Conservation (phyloP, 805 yeast genomes). For the Debaryomyces tyrocola region DNA sequence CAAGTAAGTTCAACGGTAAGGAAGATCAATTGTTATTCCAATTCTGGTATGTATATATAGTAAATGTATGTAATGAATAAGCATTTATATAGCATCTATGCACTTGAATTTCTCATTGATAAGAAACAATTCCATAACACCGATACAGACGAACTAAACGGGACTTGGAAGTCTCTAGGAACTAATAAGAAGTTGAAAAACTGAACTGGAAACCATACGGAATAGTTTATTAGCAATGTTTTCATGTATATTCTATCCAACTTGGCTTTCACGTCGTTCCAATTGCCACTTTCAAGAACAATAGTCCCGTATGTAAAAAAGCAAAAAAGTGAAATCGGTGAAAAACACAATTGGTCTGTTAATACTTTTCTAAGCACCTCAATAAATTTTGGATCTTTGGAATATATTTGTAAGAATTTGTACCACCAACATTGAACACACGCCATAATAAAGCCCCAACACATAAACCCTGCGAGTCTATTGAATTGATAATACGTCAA, state of each 20-base stretch:
- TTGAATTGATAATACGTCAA: constrained; percentile 57
- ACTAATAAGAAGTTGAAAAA: constrained; percentile 69
- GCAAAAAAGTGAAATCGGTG: constrained; percentile 78
- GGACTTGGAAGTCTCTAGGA: constrained; percentile 79
- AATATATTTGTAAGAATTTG: constrained; percentile 74
- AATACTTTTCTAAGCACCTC: constrained; percentile 84
- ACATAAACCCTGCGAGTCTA: constrained; percentile 74
- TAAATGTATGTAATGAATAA: background rate
- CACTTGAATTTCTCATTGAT: constrained; percentile 63
- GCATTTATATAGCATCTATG: constrained; percentile 6
- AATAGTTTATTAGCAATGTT: constrained; percentile 65
- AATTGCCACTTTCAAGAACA: constrained; percentile 72
- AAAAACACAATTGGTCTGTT: constrained; percentile 85
- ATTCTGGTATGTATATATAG: constrained; percentile 30
- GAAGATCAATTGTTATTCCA: constrained; percentile 23
- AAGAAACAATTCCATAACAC: constrained; percentile 94
- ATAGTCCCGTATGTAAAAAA: constrained; percentile 85
- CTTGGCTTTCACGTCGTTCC: constrained; percentile 62
- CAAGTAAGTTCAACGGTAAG: constrained; percentile 18
- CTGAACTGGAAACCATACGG: constrained; percentile 84
- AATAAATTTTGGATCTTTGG: constrained; percentile 78
- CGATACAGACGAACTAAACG: constrained; percentile 82
- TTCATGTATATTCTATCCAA: constrained; percentile 64
- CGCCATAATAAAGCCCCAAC: constrained; percentile 85
- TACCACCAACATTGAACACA: constrained; percentile 91